phyloP scores from a whole-genome alignment of 1,284 basidiomycete genomes.

The Ustilago sp. region DNA sequence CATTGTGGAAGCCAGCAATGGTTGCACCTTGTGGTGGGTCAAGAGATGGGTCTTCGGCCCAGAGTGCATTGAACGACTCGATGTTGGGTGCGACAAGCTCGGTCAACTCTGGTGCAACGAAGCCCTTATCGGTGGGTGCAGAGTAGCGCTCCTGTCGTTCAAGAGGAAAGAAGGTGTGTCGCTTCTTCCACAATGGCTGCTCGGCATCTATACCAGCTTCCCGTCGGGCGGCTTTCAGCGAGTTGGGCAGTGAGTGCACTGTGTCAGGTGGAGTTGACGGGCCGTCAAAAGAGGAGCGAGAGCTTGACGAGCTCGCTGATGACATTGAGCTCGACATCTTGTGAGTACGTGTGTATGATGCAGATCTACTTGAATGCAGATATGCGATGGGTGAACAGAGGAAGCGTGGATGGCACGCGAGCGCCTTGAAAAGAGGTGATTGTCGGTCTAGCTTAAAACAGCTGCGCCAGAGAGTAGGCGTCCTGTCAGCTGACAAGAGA shows the following conservation, averaged over 20 bases:
- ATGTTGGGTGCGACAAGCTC: slow-evolving; percentile 94
- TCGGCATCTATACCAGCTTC: slow-evolving; percentile 33
- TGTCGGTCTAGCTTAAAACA: neutral
- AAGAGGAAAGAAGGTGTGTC: slow-evolving; percentile 81
- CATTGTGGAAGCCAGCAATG: slow-evolving; percentile 75
- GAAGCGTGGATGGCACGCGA: neutral
- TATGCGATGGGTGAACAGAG: neutral
- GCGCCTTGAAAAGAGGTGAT: neutral
- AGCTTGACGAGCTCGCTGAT: slow-evolving; percentile 50
- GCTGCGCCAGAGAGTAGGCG: neutral
- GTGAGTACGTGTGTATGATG: neutral
- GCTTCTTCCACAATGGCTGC: slow-evolving; percentile 51
- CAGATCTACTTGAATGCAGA: neutral
- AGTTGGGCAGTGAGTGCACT: slow-evolving; percentile 35
- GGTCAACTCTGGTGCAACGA: slow-evolving; percentile 85
- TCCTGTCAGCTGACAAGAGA: neutral
- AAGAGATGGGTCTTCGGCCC: slow-evolving; percentile 62
- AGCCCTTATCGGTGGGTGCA: slow-evolving; percentile 78
- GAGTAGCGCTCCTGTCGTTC: slow-evolving; percentile 84
- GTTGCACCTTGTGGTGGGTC: slow-evolving; percentile 72
- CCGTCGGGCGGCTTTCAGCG: slow-evolving; percentile 45
- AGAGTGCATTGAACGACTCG: slow-evolving; percentile 93
- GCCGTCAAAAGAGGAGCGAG: slow-evolving; percentile 46
- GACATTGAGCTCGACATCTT: slow-evolving; percentile 48
- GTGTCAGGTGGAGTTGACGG: slow-evolving; percentile 49